A percentile compares a stretch with the other conserved stretches of the same genome.
Evolutionary conservation across 1,284 basidiomycete genomes (phyloP).

Genomic region (Chiua sp.): DNA sequence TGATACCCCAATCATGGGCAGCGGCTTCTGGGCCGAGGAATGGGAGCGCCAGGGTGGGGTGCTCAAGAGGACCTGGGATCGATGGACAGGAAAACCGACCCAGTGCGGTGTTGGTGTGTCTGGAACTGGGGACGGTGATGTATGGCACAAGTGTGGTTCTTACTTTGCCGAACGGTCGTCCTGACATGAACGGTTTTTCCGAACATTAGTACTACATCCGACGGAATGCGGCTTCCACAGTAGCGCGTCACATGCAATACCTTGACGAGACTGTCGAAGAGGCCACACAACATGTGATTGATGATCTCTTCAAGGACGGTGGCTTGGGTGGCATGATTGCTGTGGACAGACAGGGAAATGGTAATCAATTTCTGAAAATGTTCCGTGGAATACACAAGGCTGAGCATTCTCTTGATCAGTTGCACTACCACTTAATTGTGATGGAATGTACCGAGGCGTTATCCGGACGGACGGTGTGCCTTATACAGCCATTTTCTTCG

Average conservation of each 20-base stretch:
- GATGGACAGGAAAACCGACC: slow-evolving; percentile 41
- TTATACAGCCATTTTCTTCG: slow-evolving; percentile 77
- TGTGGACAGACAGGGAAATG: slow-evolving; percentile 66
- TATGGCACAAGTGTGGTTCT: slow-evolving; percentile 35
- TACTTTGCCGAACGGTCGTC: slow-evolving; percentile 6
- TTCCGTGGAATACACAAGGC: background rate
- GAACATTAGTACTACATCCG: slow-evolving; percentile 76
- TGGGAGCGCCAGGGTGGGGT: slow-evolving; percentile 55
- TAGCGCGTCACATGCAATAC: slow-evolving; percentile 71
- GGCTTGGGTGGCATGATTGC: slow-evolving; percentile 77
- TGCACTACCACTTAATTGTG: slow-evolving; percentile 71
- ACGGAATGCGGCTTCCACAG: slow-evolving; percentile 64
- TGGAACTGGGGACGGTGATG: slow-evolving; percentile 86
- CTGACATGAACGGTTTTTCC: background rate
- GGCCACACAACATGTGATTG: slow-evolving; percentile 60
- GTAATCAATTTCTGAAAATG: slow-evolving; percentile 41
- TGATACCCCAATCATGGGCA: slow-evolving; percentile 79
- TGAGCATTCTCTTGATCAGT: slow-evolving; percentile 45
- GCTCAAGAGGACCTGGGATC: slow-evolving; percentile 46
- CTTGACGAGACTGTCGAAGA: slow-evolving; percentile 57
- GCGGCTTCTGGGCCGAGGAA: slow-evolving; percentile 84
- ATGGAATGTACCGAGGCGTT: slow-evolving; percentile 83
- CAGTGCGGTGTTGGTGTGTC: slow-evolving; percentile 73
- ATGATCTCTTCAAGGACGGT: slow-evolving; percentile 58
- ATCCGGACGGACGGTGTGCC: slow-evolving; percentile 69